These are phyloP conservation scores for Talaromyces sp. DNA, from an alignment of 2,329 filamentous ascomycete species.

Conservation along the genomic window DNA sequence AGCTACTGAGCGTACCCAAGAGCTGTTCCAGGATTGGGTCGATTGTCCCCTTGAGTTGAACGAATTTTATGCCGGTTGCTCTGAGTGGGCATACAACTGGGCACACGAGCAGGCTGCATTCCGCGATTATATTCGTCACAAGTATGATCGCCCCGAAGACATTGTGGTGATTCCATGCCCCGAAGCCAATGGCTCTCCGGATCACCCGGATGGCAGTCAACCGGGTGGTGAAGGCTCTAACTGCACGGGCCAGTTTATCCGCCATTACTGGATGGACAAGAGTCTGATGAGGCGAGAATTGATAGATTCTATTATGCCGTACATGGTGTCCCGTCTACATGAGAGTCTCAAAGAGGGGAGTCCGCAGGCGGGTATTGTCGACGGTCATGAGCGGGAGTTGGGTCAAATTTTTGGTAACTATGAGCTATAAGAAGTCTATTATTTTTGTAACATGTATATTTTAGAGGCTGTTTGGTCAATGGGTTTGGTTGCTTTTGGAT, in stretches of 20 bases:
- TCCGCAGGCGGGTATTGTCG: neutral
- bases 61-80: slow-evolving; percentile 10
- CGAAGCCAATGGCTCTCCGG: slow-evolving; percentile 16
- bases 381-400: neutral
- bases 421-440: neutral
- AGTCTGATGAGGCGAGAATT: slow-evolving; percentile 5
- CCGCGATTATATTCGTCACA: slow-evolving; percentile 14
- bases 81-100: slow-evolving; percentile 12
- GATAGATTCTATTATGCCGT: slow-evolving; percentile 11
- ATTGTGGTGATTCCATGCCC: slow-evolving; percentile 12
- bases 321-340: slow-evolving; percentile 13
- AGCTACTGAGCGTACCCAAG: slow-evolving; percentile 11
- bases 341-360: neutral
- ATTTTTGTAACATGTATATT: neutral
- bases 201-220: slow-evolving; percentile 7
- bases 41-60: slow-evolving; percentile 9
- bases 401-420: neutral
- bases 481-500: neutral
- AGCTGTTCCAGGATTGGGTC: slow-evolving; percentile 16
- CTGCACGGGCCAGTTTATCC: slow-evolving; percentile 13
- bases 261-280: slow-evolving; percentile 16
- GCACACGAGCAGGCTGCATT: slow-evolving; percentile 16
- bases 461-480: neutral
- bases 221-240: slow-evolving; percentile 4
- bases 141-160: slow-evolving; percentile 13